Conservation (phyloP, 2,329 filamentous ascomycete genomes). For the Aspergillus sp. region DNA sequence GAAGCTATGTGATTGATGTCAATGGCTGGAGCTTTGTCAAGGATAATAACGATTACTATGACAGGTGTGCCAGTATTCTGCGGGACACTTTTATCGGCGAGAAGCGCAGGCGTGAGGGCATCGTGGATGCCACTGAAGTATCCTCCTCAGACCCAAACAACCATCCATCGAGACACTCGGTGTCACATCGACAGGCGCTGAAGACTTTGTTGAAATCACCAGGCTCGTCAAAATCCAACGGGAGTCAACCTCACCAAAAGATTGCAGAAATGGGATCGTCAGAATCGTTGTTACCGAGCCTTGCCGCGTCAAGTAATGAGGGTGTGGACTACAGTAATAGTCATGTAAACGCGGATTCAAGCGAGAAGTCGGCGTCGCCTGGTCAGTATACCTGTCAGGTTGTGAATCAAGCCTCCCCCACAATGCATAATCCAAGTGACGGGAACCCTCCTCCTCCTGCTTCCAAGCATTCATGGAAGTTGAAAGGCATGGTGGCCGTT, state of each 20-base stretch:
- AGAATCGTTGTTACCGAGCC: slow-evolving; percentile 37
- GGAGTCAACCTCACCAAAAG: slow-evolving; percentile 45
- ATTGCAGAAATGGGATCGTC: slow-evolving; percentile 45
- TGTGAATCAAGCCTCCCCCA: slow-evolving; percentile 26
- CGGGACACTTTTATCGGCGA: slow-evolving; percentile 86
- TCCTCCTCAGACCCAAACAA: slow-evolving; percentile 33
- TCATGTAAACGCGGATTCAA: slow-evolving; percentile 10
- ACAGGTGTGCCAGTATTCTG: slow-evolving; percentile 82
- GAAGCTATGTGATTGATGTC: slow-evolving; percentile 97
- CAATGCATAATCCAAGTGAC: slow-evolving; percentile 25
- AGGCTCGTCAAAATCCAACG: slow-evolving; percentile 61
- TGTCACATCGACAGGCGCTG: slow-evolving; percentile 50
- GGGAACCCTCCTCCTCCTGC: slow-evolving; percentile 56
- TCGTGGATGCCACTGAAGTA: slow-evolving; percentile 34
- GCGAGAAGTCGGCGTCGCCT: slow-evolving; percentile 23
- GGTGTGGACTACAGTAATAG: slow-evolving; percentile 22
- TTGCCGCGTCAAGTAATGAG: slow-evolving; percentile 37
- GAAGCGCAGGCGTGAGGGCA: slow-evolving; percentile 48
- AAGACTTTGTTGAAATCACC: slow-evolving; percentile 65
- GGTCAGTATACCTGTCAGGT: slow-evolving; percentile 24
- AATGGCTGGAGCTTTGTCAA: slow-evolving; percentile 99
- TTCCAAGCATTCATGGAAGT: slow-evolving; percentile 91
- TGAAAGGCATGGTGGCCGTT: slow-evolving; percentile 96
- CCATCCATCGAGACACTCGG: slow-evolving; percentile 38
- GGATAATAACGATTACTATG: slow-evolving; percentile 98